A percentile compares a stretch with the other conserved stretches of the same genome.
phyloP scores from a whole-genome alignment of 2,329 filamentous ascomycete genomes.

The Cryphonectria parasitica region DNA sequence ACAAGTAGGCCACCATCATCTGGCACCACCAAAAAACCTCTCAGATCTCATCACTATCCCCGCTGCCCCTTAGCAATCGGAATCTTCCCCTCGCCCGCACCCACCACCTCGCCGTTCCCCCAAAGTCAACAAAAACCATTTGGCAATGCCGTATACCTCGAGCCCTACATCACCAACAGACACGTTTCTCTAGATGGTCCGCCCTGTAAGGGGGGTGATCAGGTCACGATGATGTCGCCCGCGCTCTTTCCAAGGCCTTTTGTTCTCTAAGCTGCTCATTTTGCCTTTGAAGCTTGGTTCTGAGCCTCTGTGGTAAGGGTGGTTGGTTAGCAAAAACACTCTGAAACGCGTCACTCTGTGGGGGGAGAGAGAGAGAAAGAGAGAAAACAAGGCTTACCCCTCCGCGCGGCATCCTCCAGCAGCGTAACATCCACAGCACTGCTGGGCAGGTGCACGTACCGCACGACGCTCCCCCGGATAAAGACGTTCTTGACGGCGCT shows the following conservation, averaged over 20 bases:
- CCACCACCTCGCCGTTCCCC: background rate
- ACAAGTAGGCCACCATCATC: background rate
- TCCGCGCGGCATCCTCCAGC: constrained; percentile 86
- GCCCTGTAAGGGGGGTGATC: background rate
- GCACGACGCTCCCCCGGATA: constrained; percentile 88
- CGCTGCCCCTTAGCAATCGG: background rate
- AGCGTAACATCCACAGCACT: constrained; percentile 82
- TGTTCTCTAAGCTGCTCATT: constrained; percentile 39
- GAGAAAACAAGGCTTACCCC: constrained; percentile 60
- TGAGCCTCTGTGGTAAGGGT: constrained; percentile 52
- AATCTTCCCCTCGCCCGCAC: too few relatives aligned
- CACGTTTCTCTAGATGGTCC: background rate
- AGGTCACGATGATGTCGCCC: background rate
- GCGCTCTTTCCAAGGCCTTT: background rate
- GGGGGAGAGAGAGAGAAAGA: background rate
- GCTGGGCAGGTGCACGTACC: constrained; percentile 87
- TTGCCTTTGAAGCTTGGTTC: constrained; percentile 61
- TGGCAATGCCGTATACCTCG: background rate
- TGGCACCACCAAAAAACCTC: background rate
- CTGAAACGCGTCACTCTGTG: background rate
- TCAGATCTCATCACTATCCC: background rate
- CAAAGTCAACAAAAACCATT: background rate
- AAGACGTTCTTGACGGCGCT: constrained; percentile 93
- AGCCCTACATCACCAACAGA: background rate
- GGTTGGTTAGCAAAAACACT: background rate